Evolutionary conservation across 441 rosid genomes (phyloP).

Genomic region (Populus hybrid): DNA sequence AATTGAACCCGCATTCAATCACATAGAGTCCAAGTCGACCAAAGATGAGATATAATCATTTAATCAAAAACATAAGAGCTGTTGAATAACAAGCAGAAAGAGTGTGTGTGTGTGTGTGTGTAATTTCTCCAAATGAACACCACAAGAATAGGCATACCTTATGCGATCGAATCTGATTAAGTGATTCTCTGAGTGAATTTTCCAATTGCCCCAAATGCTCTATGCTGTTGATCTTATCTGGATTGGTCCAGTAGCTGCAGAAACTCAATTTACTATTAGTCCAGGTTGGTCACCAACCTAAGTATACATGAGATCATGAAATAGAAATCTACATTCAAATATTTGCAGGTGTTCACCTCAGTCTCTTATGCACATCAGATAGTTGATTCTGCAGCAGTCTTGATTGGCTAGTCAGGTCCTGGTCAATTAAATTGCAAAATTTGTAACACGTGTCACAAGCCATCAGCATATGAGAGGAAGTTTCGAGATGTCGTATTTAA

Average conservation of each 20-base stretch:
- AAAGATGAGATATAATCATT: neutral
- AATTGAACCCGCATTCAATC: neutral
- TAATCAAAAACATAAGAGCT: neutral
- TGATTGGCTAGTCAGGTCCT: constrained; percentile 56
- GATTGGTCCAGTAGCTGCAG: constrained; percentile 57
- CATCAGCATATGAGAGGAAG: neutral
- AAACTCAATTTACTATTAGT: constrained; percentile 15
- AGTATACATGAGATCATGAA: neutral
- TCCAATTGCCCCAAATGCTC: constrained; percentile 65
- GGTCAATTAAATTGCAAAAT: constrained; percentile 22
- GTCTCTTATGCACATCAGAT: constrained; percentile 55
- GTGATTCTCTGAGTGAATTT: constrained; percentile 54
- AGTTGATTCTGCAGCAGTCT: constrained; percentile 52
- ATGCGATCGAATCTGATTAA: constrained; percentile 46
- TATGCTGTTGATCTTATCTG: constrained; percentile 44
- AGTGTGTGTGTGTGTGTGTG: neutral
- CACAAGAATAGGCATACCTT: constrained; percentile 42
- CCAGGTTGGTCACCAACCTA: neutral
- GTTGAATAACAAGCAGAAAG: neutral
- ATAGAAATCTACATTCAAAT: constrained; percentile 1
- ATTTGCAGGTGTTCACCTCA: constrained; percentile 44
- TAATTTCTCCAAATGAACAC: neutral
- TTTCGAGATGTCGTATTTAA: constrained; percentile 2
- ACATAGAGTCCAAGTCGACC: too few species aligned
- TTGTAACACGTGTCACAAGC: constrained; percentile 11